Percentiles rank a stretch among this genome's conserved stretches.
phyloP scores from a whole-genome alignment of 805 yeast species.

The Yarrowia porcina region DNA sequence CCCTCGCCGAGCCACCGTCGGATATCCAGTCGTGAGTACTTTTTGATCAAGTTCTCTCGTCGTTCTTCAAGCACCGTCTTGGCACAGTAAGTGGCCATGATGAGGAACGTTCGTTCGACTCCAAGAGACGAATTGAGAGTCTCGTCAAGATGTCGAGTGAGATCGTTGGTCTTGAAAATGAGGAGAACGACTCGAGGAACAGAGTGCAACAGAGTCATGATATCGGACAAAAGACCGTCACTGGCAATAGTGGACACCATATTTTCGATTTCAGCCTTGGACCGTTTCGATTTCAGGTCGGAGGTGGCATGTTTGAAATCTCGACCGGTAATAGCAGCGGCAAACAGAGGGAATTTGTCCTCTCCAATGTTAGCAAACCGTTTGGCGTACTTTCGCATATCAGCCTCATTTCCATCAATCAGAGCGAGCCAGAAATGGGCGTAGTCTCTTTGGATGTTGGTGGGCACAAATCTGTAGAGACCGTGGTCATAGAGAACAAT shows the following conservation, averaged over 20 bases:
- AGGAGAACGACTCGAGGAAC: constrained; percentile 85
- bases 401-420: constrained; percentile 61
- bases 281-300: constrained; percentile 51
- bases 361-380: constrained; percentile 75
- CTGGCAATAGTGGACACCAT: constrained; percentile 62
- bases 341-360: constrained; percentile 76
- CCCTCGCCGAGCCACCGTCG: constrained; percentile 33
- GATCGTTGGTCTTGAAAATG: constrained; percentile 89
- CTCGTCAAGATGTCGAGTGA: constrained; percentile 87
- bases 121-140: constrained; percentile 77
- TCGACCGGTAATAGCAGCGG: constrained; percentile 94
- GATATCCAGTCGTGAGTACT: constrained; percentile 30
- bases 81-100: constrained; percentile 89
- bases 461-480: constrained; percentile 77
- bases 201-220: constrained; percentile 72
- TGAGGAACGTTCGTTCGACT: constrained; percentile 78
- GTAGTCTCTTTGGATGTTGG: constrained; percentile 72
- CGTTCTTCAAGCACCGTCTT: constrained; percentile 69
- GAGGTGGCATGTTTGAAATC: constrained; percentile 69
- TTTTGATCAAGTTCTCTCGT: constrained; percentile 41
- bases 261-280: constrained; percentile 57
- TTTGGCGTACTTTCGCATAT: constrained; percentile 71
- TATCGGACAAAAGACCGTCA: constrained; percentile 59
- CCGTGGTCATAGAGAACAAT: constrained; percentile 94
- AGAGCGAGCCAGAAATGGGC: constrained; percentile 91